Evolutionary conservation across 2,329 filamentous ascomycete species (phyloP).

Genomic region (Pseudodiploospora longispora): DNA sequence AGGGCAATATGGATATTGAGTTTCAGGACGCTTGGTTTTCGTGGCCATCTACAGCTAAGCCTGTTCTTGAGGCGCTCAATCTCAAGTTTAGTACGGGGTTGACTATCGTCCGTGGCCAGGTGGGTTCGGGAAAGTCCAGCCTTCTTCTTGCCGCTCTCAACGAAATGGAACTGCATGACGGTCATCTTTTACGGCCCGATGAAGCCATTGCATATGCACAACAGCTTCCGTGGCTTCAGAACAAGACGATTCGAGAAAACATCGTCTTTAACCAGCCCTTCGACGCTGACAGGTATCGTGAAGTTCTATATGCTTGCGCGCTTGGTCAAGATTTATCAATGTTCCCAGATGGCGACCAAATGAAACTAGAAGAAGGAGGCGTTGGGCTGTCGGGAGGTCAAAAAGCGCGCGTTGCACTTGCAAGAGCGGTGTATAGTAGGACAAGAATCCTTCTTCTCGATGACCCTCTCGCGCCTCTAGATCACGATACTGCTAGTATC

Average conservation of each 20-base stretch:
- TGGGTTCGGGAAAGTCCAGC: slow-evolving; percentile 55
- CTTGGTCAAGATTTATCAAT: slow-evolving; percentile 46
- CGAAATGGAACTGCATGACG: slow-evolving; percentile 58
- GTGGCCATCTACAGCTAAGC: slow-evolving; percentile 61
- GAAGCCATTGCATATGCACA: slow-evolving; percentile 48
- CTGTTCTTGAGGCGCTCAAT: slow-evolving; percentile 40
- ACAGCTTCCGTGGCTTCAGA: slow-evolving; percentile 58
- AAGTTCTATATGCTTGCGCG: slow-evolving; percentile 54
- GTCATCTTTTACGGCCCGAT: slow-evolving; percentile 36
- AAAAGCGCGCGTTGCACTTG: slow-evolving; percentile 54
- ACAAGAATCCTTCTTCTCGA: slow-evolving; percentile 52
- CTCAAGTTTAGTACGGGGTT: slow-evolving; percentile 42
- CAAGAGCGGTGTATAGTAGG: slow-evolving; percentile 52
- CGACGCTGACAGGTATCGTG: slow-evolving; percentile 47
- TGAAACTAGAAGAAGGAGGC: slow-evolving; percentile 53
- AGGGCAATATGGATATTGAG: slow-evolving; percentile 32
- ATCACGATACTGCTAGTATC: slow-evolving; percentile 52
- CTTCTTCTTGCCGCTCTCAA: slow-evolving; percentile 51
- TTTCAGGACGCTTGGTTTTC: slow-evolving; percentile 64
- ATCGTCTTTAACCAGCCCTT: slow-evolving; percentile 53
- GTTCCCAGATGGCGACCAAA: slow-evolving; percentile 50
- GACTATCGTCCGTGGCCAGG: slow-evolving; percentile 49
- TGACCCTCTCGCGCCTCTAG: slow-evolving; percentile 55
- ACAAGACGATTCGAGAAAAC: slow-evolving; percentile 57
- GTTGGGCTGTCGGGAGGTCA: slow-evolving; percentile 57